phyloP scores from a whole-genome alignment of 2,329 filamentous ascomycete species.

The Calcarisporium arbuscula region DNA sequence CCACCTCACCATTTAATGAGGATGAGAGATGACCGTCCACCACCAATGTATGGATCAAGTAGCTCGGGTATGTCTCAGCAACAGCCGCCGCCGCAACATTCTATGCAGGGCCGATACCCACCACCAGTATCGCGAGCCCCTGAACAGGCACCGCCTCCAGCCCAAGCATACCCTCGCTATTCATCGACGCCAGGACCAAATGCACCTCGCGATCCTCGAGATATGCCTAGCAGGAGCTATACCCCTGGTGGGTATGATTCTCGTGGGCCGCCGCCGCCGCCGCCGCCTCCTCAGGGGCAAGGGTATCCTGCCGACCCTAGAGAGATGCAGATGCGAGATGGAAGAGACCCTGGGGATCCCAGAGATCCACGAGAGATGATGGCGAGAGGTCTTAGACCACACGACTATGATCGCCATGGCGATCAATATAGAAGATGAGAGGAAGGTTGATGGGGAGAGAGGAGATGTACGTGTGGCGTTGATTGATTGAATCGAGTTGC shows the following conservation, averaged over 20 bases:
- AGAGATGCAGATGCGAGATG: slow-evolving; percentile 30
- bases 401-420: slow-evolving; percentile 38
- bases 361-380: slow-evolving; percentile 36
- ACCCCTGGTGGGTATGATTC: slow-evolving; percentile 38
- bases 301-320: slow-evolving; percentile 26
- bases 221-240: slow-evolving; percentile 38
- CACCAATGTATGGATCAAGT: slow-evolving; percentile 26
- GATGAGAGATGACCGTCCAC: slow-evolving; percentile 32
- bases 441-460: too few relatives aligned
- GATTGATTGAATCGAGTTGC: too few relatives aligned
- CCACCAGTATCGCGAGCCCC: slow-evolving; percentile 32
- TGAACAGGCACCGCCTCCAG: slow-evolving; percentile 32
- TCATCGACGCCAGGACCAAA: slow-evolving; percentile 34
- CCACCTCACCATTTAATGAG: slow-evolving; percentile 24
- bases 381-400: slow-evolving; percentile 35
- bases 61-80: slow-evolving; percentile 16
- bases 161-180: slow-evolving; percentile 38
- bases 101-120: slow-evolving; percentile 31
- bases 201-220: slow-evolving; percentile 34
- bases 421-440: slow-evolving; percentile 38
- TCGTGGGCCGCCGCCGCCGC: slow-evolving; percentile 31
- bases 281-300: slow-evolving; percentile 16
- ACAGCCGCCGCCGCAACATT: slow-evolving; percentile 28
- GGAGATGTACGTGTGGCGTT: slow-evolving; percentile 7
- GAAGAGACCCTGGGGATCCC: slow-evolving; percentile 22